Conservation (phyloP, 129 eudicot species). For the Centrapalus pauciflorus region DNA sequence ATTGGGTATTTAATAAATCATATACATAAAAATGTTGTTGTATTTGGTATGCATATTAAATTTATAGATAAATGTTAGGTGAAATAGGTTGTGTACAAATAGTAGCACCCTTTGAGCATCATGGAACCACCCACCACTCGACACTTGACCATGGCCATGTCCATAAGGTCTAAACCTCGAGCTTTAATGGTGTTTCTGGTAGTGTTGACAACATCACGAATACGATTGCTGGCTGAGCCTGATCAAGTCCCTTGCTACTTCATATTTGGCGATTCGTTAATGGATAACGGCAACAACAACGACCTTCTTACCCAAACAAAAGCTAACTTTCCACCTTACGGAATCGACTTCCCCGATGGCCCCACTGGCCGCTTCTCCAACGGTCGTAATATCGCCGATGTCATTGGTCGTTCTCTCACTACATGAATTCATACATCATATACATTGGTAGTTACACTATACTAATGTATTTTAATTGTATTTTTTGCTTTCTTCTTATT, state of each 20-base stretch:
- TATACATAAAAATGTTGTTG: too few relatives aligned
- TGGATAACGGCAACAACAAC: constrained; percentile 77
- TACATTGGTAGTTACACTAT: too few relatives aligned
- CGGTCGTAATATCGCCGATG: constrained; percentile 41
- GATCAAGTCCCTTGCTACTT: constrained; percentile 54
- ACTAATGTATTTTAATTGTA: not conserved
- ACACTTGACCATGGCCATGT: too few relatives aligned
- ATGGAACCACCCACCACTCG: not conserved
- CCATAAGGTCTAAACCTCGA: not conserved
- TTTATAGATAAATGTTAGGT: not conserved
- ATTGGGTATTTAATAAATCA: too few relatives aligned
- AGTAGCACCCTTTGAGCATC: not conserved
- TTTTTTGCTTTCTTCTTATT: not conserved
- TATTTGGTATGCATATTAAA: not conserved
- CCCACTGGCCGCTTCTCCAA: constrained; percentile 71
- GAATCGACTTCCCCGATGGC: constrained; percentile 52
- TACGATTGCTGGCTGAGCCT: constrained; percentile 16
- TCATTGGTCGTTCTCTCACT: constrained; percentile 29
- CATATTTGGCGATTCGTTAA: constrained; percentile 58
- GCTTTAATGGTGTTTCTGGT: not conserved
- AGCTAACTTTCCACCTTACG: constrained; percentile 56
- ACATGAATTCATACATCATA: not conserved
- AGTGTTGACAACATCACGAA: not conserved
- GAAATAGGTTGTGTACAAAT: not conserved
- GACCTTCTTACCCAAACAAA: constrained; percentile 39